Base-by-base conservation (phyloP, 2,329 filamentous ascomycete species). In the Ascochyta koolunga region DNA sequence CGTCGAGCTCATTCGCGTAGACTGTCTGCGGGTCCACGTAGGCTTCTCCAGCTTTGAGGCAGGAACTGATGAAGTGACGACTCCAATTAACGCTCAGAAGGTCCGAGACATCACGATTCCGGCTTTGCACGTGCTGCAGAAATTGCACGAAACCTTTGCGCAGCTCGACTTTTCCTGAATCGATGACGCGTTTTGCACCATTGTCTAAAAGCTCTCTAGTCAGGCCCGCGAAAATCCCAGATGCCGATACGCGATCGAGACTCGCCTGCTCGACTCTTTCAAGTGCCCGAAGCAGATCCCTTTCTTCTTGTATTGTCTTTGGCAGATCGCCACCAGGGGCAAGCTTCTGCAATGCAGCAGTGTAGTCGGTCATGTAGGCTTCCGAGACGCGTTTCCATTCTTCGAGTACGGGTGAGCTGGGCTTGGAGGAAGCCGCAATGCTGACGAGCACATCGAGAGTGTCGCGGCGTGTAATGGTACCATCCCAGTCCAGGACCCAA, bases 1-100 rank as follows among this genome's bases (percentile, higher is more conserved):
- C 63, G 22, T 65, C 60, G 3, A 69, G 50, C 22, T 70, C 67
- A 29, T 70, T 70, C 10, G 67, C 59, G 18, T 59, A 40, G 36
- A 68, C 56, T 3, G 46, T 19, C 2, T 33, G 13, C 4, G 36
- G 54, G 10, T 50, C 36, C 24, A 53, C 13, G 7, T 18, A 5
- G 9, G 32, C 31, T 2, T 27, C 32, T 5, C 60, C 49, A 15
- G 65, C 48, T 10, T 39, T 35, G 5, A 74, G 54, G 39, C 68
- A 72, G 2, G 57, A 54, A 1, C 63, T 57, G 43, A 81, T 80
- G 50, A 79, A 79, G 1, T 62, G 62, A 16, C 66, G 67, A 53
- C 77, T 79, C 79, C 79, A 82, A 50, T 81, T 81, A 2, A 80
- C 79, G 46, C 78, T 80, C 5, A 80, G 41, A 16, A 81, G 73